These are phyloP conservation scores for Neopestalotiopsis clavispora DNA, from an alignment of 2,329 filamentous ascomycete species.

Conservation along the genomic window DNA sequence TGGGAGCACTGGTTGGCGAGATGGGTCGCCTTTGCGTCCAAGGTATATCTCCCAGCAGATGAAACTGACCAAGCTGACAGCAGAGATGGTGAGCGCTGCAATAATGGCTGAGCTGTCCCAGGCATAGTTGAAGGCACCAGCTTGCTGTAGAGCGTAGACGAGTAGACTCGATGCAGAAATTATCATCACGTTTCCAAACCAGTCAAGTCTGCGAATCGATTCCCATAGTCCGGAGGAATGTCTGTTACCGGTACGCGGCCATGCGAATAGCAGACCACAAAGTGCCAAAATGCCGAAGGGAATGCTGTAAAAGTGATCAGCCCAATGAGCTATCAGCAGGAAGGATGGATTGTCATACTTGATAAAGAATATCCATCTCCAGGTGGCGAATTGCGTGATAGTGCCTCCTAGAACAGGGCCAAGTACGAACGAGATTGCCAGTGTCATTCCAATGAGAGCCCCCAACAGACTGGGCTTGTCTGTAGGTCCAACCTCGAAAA, in stretches of 20 bases:
- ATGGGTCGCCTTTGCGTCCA: constrained; percentile 38
- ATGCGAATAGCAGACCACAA: constrained; percentile 51
- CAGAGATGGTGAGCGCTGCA: constrained; percentile 51
- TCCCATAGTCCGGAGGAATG: constrained; percentile 43
- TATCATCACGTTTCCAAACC: constrained; percentile 55
- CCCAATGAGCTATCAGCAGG: not conserved
- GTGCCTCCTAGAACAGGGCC: constrained; percentile 63
- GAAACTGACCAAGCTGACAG: constrained; percentile 53
- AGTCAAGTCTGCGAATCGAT: constrained; percentile 55
- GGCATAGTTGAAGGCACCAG: constrained; percentile 53
- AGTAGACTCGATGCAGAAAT: constrained; percentile 57
- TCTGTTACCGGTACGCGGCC: constrained; percentile 43
- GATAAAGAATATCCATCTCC: constrained; percentile 67
- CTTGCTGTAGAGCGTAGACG: constrained; percentile 62
- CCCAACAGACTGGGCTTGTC: constrained; percentile 59
- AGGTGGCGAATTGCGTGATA: constrained; percentile 57
- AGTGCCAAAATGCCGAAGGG: constrained; percentile 54
- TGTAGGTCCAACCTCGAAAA: constrained; percentile 60
- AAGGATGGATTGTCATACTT: constrained; percentile 49
- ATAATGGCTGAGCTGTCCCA: constrained; percentile 61
- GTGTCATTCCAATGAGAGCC: constrained; percentile 58
- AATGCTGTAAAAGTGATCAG: constrained; percentile 42
- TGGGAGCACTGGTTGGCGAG: constrained; percentile 61
- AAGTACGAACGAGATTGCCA: constrained; percentile 62
- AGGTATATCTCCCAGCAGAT: constrained; percentile 56